These are phyloP conservation scores for Raffaelea arxii DNA, from an alignment of 2,329 filamentous ascomycete genomes.

Conservation along the genomic window DNA sequence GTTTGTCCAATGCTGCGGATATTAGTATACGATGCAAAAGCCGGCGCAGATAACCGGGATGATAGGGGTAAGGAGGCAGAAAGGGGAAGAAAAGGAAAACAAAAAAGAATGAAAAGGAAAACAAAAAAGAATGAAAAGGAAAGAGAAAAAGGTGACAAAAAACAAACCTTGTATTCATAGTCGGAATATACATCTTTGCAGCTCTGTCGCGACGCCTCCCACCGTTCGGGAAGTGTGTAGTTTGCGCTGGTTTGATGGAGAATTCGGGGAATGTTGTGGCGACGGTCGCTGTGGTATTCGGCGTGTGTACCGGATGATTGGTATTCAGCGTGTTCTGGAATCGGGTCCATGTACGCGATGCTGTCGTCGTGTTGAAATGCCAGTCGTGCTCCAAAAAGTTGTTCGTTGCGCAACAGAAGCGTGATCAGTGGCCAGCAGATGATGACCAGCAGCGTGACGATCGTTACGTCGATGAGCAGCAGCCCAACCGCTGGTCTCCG, in stretches of 20 bases:
- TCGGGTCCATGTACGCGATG: no score
- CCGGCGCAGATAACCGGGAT: neutral
- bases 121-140: neutral
- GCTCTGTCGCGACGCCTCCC: slow-evolving; percentile 15
- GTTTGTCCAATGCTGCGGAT: slow-evolving; percentile 62
- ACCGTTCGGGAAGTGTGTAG: slow-evolving; percentile 16
- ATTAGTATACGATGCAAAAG: neutral
- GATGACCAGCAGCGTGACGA: slow-evolving; percentile 53
- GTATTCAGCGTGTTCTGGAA: no score
- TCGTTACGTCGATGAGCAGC: slow-evolving; percentile 14
- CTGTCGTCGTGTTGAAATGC: neutral
- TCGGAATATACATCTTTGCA: slow-evolving; percentile 17
- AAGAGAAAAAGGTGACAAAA: neutral
- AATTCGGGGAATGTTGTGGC: slow-evolving; percentile 18
- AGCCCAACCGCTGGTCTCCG: slow-evolving; percentile 43
- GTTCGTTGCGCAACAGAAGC: slow-evolving; percentile 43
- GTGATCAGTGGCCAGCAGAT: slow-evolving; percentile 62
- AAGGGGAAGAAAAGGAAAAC: neutral
- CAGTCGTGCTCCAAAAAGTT: slow-evolving; percentile 16
- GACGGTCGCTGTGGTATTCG: no score
- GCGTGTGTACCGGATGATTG: no score
- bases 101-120: neutral
- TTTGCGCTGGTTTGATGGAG: slow-evolving; percentile 21
- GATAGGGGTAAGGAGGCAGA: neutral
- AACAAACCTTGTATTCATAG: slow-evolving; percentile 19